These are phyloP conservation scores for Psilocybe cubensis DNA, from an alignment of 768 basidiomycete genomes.

Conservation along the genomic window DNA sequence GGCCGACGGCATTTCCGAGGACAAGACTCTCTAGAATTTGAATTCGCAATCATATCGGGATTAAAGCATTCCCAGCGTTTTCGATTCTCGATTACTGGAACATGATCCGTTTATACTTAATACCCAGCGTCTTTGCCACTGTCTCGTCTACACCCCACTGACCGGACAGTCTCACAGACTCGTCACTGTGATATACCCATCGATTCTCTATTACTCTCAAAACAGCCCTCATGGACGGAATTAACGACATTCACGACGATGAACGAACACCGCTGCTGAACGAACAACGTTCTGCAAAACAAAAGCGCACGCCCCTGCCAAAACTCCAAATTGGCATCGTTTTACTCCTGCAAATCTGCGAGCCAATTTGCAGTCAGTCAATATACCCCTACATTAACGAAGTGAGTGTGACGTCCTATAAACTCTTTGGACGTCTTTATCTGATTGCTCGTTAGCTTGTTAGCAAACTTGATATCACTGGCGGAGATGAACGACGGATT, in stretches of 20 bases:
- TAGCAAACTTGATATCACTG: conserved; percentile 61
- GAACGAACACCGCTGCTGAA: conserved; percentile 23
- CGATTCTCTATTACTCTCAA: background rate
- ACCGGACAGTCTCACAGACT: background rate
- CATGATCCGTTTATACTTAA: background rate
- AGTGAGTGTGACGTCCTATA: conserved; percentile 25
- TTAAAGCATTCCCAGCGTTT: background rate
- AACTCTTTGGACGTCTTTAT: background rate
- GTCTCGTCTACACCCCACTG: background rate
- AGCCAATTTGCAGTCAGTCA: conserved; percentile 49
- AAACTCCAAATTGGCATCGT: conserved; percentile 46
- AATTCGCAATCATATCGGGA: background rate
- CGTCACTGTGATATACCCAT: background rate
- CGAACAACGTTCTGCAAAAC: conserved; percentile 4
- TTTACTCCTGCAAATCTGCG: conserved; percentile 44
- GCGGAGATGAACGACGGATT: conserved; percentile 62
- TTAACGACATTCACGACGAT: conserved; percentile 15
- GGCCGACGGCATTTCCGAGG: background rate
- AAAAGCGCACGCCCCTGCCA: conserved; percentile 37
- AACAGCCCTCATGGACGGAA: conserved; percentile 10
- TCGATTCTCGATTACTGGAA: background rate
- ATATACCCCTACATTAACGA: conserved; percentile 62
- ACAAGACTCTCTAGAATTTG: background rate
- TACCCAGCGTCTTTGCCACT: background rate
- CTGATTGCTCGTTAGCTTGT: conserved; percentile 48